Evolutionary conservation across 768 basidiomycete species (phyloP).

Genomic region (Vararia minispora): DNA sequence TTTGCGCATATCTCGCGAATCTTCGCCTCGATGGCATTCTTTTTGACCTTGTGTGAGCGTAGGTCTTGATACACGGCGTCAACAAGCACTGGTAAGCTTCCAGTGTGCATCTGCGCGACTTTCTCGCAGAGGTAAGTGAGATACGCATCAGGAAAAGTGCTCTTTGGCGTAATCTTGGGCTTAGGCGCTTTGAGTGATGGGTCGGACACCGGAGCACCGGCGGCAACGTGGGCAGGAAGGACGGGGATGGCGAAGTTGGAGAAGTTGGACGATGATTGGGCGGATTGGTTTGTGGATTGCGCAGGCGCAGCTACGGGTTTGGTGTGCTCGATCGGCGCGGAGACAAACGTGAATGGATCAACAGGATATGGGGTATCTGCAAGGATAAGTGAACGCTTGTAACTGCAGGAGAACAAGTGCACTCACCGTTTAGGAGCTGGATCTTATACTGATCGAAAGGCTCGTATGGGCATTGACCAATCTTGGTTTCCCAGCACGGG

Average conservation of each 20-base stretch:
- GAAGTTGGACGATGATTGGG: constrained; percentile 8
- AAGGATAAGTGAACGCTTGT: constrained; percentile 3
- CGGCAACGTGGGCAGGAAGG: constrained; percentile 16
- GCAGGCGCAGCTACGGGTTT: constrained; percentile 19
- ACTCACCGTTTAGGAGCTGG: constrained; percentile 74
- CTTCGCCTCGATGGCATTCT: constrained; percentile 76
- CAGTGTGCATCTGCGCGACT: constrained; percentile 47
- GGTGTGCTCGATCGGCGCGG: constrained; percentile 32
- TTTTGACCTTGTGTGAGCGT: constrained; percentile 61
- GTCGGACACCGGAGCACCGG: constrained; percentile 6
- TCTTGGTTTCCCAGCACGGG: constrained; percentile 63
- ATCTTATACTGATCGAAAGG: constrained; percentile 68
- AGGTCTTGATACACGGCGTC: constrained; percentile 67
- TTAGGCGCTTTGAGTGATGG: constrained; percentile 18
- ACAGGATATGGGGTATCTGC: constrained; percentile 64
- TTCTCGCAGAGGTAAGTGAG: constrained; percentile 50
- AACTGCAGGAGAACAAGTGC: not conserved
- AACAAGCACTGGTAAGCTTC: constrained; percentile 54
- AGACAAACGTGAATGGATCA: constrained; percentile 69
- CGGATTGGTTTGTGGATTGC: too few species aligned
- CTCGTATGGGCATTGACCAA: constrained; percentile 59
- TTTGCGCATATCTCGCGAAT: constrained; percentile 69
- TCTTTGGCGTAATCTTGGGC: constrained; percentile 29
- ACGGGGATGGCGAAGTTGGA: constrained; percentile 34
- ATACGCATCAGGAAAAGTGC: constrained; percentile 57